Conservation (phyloP, 495 filamentous ascomycete species). For the Chaetomium tenue region DNA sequence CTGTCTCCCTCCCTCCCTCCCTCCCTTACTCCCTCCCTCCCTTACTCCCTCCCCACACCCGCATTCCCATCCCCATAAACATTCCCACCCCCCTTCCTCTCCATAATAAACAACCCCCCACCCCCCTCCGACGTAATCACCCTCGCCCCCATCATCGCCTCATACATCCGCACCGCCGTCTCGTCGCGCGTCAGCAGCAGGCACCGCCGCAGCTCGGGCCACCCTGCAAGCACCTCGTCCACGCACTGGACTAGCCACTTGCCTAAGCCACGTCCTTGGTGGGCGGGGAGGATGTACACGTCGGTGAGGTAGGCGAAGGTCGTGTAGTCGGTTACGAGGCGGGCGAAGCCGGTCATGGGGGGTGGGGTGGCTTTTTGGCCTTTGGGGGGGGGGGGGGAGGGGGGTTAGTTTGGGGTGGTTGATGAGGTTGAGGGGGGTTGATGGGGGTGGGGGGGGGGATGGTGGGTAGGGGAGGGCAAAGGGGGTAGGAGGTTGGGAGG, state of each 20-base stretch:
- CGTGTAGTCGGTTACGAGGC: constrained; percentile 62
- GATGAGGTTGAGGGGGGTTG: background rate
- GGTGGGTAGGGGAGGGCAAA: background rate
- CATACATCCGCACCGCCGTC: constrained; percentile 47
- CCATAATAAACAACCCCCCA: constrained; percentile 31
- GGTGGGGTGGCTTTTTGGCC: background rate
- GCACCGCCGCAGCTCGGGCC: constrained; percentile 57
- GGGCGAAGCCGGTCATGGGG: constrained; percentile 61
- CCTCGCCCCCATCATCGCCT: constrained; percentile 46
- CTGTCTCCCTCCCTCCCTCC: background rate
- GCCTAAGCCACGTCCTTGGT: constrained; percentile 61
- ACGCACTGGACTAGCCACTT: constrained; percentile 61
- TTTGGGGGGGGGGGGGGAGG: too few species aligned
- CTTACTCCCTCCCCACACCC: background rate
- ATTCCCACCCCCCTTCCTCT: constrained; percentile 29
- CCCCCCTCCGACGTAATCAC: constrained; percentile 36
- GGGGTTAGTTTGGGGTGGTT: background rate
- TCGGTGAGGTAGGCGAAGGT: constrained; percentile 70
- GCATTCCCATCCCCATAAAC: background rate
- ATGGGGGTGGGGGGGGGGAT: background rate
- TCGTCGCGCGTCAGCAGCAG: constrained; percentile 50
- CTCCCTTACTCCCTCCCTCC: too few species aligned
- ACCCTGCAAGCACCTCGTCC: constrained; percentile 51
- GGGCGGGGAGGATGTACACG: constrained; percentile 57
- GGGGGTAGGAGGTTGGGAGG: background rate